These are phyloP conservation scores for Aspergillus glaucus DNA, from an alignment of 2,329 filamentous ascomycete genomes.

Conservation along the genomic window DNA sequence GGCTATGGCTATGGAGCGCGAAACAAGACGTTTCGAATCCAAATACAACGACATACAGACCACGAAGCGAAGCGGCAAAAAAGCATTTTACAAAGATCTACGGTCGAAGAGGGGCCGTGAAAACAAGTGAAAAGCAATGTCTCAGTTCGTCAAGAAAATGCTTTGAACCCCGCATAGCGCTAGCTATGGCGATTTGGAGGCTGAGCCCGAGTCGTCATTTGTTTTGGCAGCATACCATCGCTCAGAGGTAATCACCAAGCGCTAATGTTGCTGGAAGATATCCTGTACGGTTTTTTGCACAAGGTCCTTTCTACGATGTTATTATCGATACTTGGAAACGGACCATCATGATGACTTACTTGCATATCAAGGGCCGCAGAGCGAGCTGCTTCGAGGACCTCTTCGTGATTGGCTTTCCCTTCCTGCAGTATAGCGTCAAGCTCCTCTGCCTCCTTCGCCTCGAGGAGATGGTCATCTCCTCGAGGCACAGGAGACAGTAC, in stretches of 20 bases:
- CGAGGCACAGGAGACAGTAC: constrained; percentile 40
- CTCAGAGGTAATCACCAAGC: not conserved
- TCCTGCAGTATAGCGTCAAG: constrained; percentile 52
- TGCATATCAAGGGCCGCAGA: constrained; percentile 59
- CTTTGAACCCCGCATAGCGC: not conserved
- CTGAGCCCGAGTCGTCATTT: not conserved
- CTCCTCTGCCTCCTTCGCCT: constrained; percentile 53
- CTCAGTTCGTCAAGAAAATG: not conserved
- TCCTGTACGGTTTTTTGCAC: constrained; percentile 28
- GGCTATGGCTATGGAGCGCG: constrained; percentile 61
- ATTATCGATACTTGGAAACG: constrained; percentile 5
- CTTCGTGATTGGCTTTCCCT: constrained; percentile 59
- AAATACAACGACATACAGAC: constrained; percentile 84
- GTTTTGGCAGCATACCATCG: not conserved
- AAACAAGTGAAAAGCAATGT: constrained; percentile 15
- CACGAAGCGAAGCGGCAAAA: constrained; percentile 80
- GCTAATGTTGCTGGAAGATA: constrained; percentile 18
- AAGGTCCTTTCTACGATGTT: constrained; percentile 26
- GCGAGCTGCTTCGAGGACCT: constrained; percentile 57
- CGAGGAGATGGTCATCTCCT: constrained; percentile 53
- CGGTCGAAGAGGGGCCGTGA: constrained; percentile 49
- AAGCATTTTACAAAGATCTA: constrained; percentile 77
- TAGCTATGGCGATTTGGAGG: too few species aligned
- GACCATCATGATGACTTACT: constrained; percentile 27
- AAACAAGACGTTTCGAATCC: constrained; percentile 67